Conservation (phyloP, 371 early-diverging fungal genomes). For the Massospora cicadina region DNA sequence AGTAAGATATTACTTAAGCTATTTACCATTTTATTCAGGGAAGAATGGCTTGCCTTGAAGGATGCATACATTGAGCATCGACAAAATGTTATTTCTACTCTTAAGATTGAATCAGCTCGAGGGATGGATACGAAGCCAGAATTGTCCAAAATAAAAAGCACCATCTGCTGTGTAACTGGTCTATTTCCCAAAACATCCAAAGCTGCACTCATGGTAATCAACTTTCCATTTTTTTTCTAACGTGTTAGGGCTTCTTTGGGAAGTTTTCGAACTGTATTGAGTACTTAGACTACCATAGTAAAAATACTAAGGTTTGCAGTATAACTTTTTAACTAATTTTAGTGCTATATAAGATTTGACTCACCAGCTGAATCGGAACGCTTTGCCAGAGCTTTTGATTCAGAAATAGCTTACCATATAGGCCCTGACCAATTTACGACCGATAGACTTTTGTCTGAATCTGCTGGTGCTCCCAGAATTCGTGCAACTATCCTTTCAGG, state of each 20-base stretch:
- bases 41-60: neutral
- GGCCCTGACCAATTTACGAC: neutral
- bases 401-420: neutral
- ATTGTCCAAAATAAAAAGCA: neutral
- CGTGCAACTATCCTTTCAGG: neutral
- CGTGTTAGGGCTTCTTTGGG: neutral
- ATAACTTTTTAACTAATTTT: neutral
- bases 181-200: neutral
- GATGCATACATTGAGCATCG: neutral
- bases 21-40: neutral
- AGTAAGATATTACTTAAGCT: neutral
- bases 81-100: neutral
- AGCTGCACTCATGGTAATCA: neutral
- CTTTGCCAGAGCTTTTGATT: neutral
- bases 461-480: neutral
- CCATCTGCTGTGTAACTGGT: neutral
- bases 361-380: neutral
- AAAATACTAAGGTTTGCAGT: neutral
- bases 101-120: neutral
- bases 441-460: neutral
- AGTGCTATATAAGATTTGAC: neutral
- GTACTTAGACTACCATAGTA: neutral
- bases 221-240: neutral
- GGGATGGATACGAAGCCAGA: neutral
- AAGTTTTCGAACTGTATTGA: neutral